Base-by-base conservation (phyloP, 179 eudicot genomes). In the Pouteria campechiana region DNA sequence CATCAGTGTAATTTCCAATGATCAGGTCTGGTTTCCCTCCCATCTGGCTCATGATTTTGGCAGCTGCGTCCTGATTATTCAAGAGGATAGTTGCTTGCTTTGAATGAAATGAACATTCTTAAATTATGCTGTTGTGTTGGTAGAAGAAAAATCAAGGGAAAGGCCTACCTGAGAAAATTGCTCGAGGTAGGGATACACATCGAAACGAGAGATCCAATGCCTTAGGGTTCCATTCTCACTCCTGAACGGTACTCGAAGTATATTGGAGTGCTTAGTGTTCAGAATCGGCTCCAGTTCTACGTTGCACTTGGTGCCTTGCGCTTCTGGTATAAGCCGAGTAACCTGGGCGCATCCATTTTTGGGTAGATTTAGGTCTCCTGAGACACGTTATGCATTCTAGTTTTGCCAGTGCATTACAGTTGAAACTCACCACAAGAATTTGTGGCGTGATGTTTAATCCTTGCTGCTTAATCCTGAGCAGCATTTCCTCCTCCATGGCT, bases 1-100 rank as follows among this genome's bases (percentile, higher is more conserved):
- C 95, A 25, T 84, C 95, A 15, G 90, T 84, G 48, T 84, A 84
- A 65, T 84, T 84, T 50, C 95, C 95, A n/a, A 84, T 61, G 4
- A 84, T 70, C 17, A 84, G 68, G 70, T 84, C 95, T 12, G 95
- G 95, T 48, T 81, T 81, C 36, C 69, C 63, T 51, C 57, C 74
- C 74, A 75, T 70, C 28, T 55, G 36, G 46, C 67, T 63, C 12
- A 70, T 36, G 28, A 75, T 63, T 56, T 67, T 70, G 10, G 18
- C 36, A 6, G 63, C 55, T 31, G 81, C 68, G 54, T 75, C 81
- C 74, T 75, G 16, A 12, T 40, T 17, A 40, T 8, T 28, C 6
- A 9, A 47, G 24, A 32, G 9, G 15, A 13, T n/a, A n/a, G n/a
- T n/a, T n/a, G n/a, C n/a, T n/a, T n/a, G n/a, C n/a, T n/a, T n/a